A percentile compares a stretch with the other conserved stretches of the same genome.
Conservation (phyloP, 305 asterid genomes). For the Fraxinus sp. region DNA sequence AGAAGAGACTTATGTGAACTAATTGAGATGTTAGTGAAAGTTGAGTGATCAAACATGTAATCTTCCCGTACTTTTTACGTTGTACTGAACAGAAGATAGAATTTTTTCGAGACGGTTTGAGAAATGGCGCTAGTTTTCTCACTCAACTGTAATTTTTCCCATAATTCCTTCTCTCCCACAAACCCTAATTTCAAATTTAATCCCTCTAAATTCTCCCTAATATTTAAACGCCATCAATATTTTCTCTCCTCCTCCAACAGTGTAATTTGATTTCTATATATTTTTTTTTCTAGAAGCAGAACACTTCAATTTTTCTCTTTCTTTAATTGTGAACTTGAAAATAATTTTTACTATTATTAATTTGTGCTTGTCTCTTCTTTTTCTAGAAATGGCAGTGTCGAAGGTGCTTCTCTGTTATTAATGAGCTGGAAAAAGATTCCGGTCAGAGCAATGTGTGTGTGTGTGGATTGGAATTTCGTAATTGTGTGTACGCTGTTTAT, state of each 20-base stretch:
- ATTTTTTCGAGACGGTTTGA: not conserved
- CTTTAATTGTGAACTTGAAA: not conserved
- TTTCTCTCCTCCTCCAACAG: constrained; percentile 10
- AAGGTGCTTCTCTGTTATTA: constrained; percentile 26
- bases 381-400: constrained; percentile 32
- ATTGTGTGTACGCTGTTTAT: not conserved
- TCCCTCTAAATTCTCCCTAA: constrained; percentile 22
- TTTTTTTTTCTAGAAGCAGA: not conserved
- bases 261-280: not conserved
- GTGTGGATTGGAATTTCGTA: not conserved
- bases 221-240: constrained; percentile 21
- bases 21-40: not conserved
- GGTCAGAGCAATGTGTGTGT: constrained; percentile 27
- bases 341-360: not conserved
- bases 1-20: not conserved
- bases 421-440: constrained; percentile 42
- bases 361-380: not conserved
- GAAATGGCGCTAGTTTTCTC: constrained; percentile 56
- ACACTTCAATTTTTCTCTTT: not conserved
- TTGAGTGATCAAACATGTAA: not conserved
- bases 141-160: constrained; percentile 24
- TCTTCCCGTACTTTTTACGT: not conserved
- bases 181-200: constrained; percentile 38
- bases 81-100: not conserved
- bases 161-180: constrained; percentile 28